phyloP scores from a whole-genome alignment of 352 stramenopile genomes.

The Globisporangium orthogonon region DNA sequence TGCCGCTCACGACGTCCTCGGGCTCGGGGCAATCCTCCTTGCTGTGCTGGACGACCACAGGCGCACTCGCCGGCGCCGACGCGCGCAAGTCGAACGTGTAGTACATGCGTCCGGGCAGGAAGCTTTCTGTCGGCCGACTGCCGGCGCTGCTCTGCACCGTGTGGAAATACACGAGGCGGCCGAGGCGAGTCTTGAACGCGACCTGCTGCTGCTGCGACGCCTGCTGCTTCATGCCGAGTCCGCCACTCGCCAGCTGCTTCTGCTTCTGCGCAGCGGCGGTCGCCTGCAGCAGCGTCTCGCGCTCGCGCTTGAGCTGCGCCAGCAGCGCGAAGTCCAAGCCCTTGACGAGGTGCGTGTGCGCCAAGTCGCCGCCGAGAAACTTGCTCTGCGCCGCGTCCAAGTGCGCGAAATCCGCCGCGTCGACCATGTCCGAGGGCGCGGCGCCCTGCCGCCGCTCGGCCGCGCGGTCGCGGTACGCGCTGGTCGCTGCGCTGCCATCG shows the following conservation, averaged over 20 bases:
- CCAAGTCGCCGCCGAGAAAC: conserved; percentile 74
- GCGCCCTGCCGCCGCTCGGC: conserved; percentile 45
- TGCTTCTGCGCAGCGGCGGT: conserved; percentile 20
- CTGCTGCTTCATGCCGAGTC: neutral
- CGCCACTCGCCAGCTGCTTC: conserved; percentile 2
- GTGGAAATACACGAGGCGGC: conserved; percentile 59
- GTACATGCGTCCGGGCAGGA: conserved; percentile 66
- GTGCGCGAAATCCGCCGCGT: conserved; percentile 43
- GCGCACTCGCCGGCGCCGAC: conserved; percentile 37
- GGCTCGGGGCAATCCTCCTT: conserved; percentile 64
- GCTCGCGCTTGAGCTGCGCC: conserved; percentile 79
- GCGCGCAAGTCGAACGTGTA: conserved; percentile 60
- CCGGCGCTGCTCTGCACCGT: conserved; percentile 33
- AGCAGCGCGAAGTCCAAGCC: conserved; percentile 85
- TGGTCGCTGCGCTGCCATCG: neutral
- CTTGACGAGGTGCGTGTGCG: conserved; percentile 88
- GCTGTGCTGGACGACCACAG: conserved; percentile 57
- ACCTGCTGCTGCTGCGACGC: conserved; percentile 7
- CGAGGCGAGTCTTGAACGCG: conserved; percentile 55
- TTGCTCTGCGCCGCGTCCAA: conserved; percentile 75
- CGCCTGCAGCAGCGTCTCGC: conserved; percentile 38
- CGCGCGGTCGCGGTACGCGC: conserved; percentile 54
- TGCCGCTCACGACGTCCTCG: conserved; percentile 49
- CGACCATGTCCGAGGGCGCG: conserved; percentile 28
- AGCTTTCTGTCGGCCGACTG: conserved; percentile 44